Evolutionary conservation across 163 green algal genomes (phyloP), one percentile per base, ranked within the genome.

Genomic region (Volvox carteri): DNA sequence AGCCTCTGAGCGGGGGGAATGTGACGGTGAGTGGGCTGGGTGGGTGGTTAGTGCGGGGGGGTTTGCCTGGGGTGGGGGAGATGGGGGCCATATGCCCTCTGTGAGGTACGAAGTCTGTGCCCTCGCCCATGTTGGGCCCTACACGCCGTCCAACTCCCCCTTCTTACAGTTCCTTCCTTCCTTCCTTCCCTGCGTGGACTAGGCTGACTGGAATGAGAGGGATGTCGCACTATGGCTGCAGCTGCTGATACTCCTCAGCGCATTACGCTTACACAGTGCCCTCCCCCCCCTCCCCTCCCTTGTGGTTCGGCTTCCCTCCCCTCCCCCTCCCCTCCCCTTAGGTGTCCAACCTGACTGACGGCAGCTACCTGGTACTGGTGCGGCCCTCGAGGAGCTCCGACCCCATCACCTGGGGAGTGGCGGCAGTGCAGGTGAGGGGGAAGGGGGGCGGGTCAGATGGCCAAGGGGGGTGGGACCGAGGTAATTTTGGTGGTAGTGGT

Each of bases 281-380:
- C n/a, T n/a, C 48, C 48, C 48, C 48, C 48, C 12, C 48, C 48
- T 14, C 48, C 48, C 48, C 12, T 58, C 48, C 14, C 12, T 14
- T 23, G 48, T 58, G 48, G 14, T 14, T 58, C 48, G 14, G 11
- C 14, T 58, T 58, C 48, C 11, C 48, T 58, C 48, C 48, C 48
- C 14, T 11, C 11, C 48, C 48, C 48, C 48, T 14, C 14, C 48
- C 48, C 48, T 14, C 48, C 48, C 14, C 48, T 14, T 14, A 23
- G 48, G 48, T 58, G 48, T 58, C 48, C 12, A n/a, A n/a, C n/a
- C n/a, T n/a, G n/a, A n/a, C 35, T 18, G 84, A 89, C 18, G 84
- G 72, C 16, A n/a, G 9, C 28, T 89, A 84, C 52, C 5, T 77
- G 39, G 56, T 89, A 7, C 18, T 41, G 16, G 70, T 68, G 39